A percentile compares a stretch with the other conserved stretches of the same genome.
Evolutionary conservation across 2,329 filamentous ascomycete genomes (phyloP).

Genomic region (Sporothrix sp.): DNA sequence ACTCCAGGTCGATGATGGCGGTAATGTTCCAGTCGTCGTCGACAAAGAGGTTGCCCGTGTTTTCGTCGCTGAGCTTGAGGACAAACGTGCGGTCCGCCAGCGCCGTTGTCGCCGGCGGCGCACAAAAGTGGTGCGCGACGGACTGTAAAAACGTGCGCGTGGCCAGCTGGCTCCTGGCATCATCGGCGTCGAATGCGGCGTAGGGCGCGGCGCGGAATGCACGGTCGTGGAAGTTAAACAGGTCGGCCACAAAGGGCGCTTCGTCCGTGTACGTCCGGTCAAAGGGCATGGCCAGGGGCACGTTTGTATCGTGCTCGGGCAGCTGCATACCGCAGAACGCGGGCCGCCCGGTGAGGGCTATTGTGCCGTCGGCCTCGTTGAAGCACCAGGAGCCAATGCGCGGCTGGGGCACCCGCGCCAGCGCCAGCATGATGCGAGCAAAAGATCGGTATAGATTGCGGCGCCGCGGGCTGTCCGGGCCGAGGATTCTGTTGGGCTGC

Average conservation of each 20-base stretch:
- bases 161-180: conserved; percentile 12
- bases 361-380: conserved; percentile 19
- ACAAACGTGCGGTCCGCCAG: background rate
- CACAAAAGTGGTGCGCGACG: background rate
- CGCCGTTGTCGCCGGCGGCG: background rate
- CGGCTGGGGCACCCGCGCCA: conserved; percentile 22
- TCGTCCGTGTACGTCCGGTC: conserved; percentile 24
- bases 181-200: no score
- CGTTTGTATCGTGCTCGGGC: conserved; percentile 21
- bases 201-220: conserved; percentile 14
- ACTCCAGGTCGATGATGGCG: conserved; percentile 24
- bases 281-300: background rate
- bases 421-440: conserved; percentile 22
- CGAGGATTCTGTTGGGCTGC: no score
- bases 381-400: conserved; percentile 23
- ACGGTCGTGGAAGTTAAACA: conserved; percentile 23
- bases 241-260: conserved; percentile 22
- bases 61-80: conserved; percentile 23
- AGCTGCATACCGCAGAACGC: conserved; percentile 20
- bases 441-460: conserved; percentile 25
- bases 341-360: conserved; percentile 10
- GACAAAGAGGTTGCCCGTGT: conserved; percentile 25
- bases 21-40: conserved; percentile 26
- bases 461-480: conserved; percentile 17
- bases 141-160: background rate